Base-by-base conservation (phyloP, 805 yeast species). In the Phaffomyces antillensis region DNA sequence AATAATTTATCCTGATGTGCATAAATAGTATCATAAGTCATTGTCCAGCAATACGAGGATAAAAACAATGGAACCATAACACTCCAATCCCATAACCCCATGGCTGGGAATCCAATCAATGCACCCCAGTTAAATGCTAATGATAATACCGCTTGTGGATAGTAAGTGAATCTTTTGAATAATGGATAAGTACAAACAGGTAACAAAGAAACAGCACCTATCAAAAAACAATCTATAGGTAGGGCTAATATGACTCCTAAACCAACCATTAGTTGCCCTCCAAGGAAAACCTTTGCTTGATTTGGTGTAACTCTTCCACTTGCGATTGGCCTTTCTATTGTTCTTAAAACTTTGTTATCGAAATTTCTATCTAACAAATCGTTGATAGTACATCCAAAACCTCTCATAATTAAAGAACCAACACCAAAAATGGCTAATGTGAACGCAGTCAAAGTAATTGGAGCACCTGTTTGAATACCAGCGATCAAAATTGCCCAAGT, bases 371-470 rank as follows among this genome's bases (percentile, higher is more conserved):
- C 99, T 60, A 83, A 70, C 38, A 91, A 70, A 64, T 93, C 99
- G 61, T 93, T 93, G 44, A 93, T 82, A 0, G 96, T 90, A 62
- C 99, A 93, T 0, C 99, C 99, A 2, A 96, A 97, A 25, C 98
- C 96, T 63, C 99, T 76, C 96, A 95, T 93, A 16, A 91, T 72
- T 35, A 90, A 57, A 0, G 97, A 77, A 13, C 99, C 99, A 5
- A 83, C 70, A 5, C 91, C 81, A 60, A 89, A 93, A 13, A 89
- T 66, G 0, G 77, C 73, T 31, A 87, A 60, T 58, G 82, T 86
- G 57, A 73, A 75, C 0, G 73, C 47, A 0, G 91, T 82, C 2
- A 79, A 73, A 0, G 76, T 48, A 1, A 88, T 43, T 0, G 96
- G 82, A 0, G 96, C 96, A 2, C 79, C 65, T 2, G 81, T 64